Conservation (phyloP, 2,329 filamentous ascomycete genomes). For the Cucurbitaria berberidis region DNA sequence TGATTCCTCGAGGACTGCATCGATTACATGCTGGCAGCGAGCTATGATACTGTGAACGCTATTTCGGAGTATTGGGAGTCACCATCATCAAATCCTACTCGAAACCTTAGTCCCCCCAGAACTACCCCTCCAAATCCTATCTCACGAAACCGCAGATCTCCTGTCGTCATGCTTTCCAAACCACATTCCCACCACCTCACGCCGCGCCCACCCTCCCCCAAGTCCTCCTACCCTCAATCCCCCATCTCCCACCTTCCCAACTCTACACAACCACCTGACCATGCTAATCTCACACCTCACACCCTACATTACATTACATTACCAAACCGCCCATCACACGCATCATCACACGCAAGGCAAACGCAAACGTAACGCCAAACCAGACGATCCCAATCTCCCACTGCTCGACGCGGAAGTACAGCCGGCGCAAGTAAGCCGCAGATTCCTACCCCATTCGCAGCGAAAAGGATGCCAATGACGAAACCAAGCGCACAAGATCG, state of each 20-base stretch:
- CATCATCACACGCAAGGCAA: too few species aligned
- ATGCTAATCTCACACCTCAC: not conserved
- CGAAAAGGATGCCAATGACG: too few species aligned
- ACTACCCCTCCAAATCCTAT: not conserved
- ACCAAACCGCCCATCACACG: too few species aligned
- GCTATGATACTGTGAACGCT: too few species aligned
- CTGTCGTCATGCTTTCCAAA: conserved; percentile 7
- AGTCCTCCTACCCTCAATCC: not conserved
- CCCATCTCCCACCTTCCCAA: not conserved
- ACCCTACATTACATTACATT: not conserved
- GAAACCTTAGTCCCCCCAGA: not conserved
- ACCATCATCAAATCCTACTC: too few species aligned
- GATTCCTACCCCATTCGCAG: not conserved
- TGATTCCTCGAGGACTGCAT: conserved; percentile 1
- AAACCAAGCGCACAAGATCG: not conserved
- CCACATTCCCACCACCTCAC: not conserved
- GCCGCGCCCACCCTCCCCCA: not conserved
- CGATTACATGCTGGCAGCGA: not conserved
- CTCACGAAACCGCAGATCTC: conserved; percentile 1
- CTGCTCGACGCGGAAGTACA: too few species aligned
- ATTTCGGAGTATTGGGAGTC: too few species aligned
- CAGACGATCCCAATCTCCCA: too few species aligned
- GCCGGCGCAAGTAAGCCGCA: too few species aligned
- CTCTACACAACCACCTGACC: not conserved
- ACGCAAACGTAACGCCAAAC: too few species aligned